Evolutionary conservation across 2,329 filamentous ascomycete species (phyloP).

Genomic region (Trichocomaceae sp.): DNA sequence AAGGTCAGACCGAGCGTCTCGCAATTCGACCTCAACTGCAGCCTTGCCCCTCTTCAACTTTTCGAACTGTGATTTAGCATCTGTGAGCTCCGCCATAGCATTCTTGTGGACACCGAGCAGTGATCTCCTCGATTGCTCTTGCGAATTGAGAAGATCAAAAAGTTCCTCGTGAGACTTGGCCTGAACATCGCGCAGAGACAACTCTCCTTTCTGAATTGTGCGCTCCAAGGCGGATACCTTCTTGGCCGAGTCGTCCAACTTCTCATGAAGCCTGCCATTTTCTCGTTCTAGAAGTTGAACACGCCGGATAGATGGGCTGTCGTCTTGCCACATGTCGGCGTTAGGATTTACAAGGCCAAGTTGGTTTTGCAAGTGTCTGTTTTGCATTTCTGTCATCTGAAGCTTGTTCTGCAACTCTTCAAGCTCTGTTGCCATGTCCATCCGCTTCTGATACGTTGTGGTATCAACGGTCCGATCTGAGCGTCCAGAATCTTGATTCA

Average conservation of each 20-base stretch:
- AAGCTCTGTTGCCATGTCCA: conserved; percentile 84
- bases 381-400: conserved; percentile 91
- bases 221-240: conserved; percentile 87
- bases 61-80: conserved; percentile 82
- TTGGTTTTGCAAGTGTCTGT: conserved; percentile 83
- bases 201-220: conserved; percentile 75
- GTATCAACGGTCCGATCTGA: conserved; percentile 84
- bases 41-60: conserved; percentile 76
- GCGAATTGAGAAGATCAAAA: conserved; percentile 83
- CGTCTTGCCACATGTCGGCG: conserved; percentile 59
- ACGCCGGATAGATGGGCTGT: conserved; percentile 70
- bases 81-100: conserved; percentile 73
- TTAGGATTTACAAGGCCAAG: conserved; percentile 62
- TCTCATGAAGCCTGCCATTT: conserved; percentile 84
- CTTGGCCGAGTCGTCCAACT: conserved; percentile 88
- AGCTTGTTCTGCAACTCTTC: conserved; percentile 92
- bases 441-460: conserved; percentile 74
- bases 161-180: conserved; percentile 92
- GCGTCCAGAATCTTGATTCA: conserved; percentile 64
- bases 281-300: conserved; percentile 88
- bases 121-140: conserved; percentile 79
- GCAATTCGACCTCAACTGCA: conserved; percentile 74
- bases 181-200: conserved; percentile 85
- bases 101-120: conserved; percentile 80
- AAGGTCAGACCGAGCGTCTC: conserved; percentile 75